Evolutionary conservation across 805 yeast genomes (phyloP), one percentile per base, ranked within the genome.

Genomic region (Wilhelminamyces savonicus): DNA sequence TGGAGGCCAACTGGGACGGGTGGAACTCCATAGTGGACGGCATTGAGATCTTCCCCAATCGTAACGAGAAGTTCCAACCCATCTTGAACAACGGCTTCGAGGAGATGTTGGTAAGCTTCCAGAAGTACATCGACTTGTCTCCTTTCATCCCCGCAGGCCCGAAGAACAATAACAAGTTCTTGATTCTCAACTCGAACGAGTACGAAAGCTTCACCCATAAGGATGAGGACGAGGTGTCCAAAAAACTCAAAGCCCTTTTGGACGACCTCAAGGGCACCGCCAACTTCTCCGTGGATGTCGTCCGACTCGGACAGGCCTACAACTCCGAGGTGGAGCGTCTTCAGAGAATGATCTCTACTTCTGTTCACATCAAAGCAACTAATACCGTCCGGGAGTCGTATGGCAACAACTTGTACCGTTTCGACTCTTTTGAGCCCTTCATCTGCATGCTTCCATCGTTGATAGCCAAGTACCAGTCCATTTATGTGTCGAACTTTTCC

Each of bases 11-110:
- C 4, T 74, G 78, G 78, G 50, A 55, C 9, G 75, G 74, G 1
- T 71, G 78, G 74, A 54, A 55, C 20, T 62, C 60, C 4, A 41
- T 71, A 14, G 41, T 70, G 15, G 48, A 53, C n/a, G 63, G 55
- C 7, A 34, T 71, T 7, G 42, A 52, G 22, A 54, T 63, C 9
- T 40, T 39, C 16, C 31, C 50, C 13, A 47, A 47, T 32, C 37
- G 4, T 38, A 35, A 26, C 26, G 21, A 8, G n/a, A 27, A 27
- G 7, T 35, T 29, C 13, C 24, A 21, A 10, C 41, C 39, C 2
- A 29, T 44, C 3, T 41, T 48, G 24, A 23, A 27, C 13, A 41
- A 35, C 28, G 43, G 41, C 8, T 36, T 39, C 21, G 45, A 50
- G 21, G 62, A 56, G 35, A 28, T 56, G 13, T 31, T 32, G 12